Base-by-base conservation (phyloP, 23 red algal species). In the Chondrus crispus region DNA sequence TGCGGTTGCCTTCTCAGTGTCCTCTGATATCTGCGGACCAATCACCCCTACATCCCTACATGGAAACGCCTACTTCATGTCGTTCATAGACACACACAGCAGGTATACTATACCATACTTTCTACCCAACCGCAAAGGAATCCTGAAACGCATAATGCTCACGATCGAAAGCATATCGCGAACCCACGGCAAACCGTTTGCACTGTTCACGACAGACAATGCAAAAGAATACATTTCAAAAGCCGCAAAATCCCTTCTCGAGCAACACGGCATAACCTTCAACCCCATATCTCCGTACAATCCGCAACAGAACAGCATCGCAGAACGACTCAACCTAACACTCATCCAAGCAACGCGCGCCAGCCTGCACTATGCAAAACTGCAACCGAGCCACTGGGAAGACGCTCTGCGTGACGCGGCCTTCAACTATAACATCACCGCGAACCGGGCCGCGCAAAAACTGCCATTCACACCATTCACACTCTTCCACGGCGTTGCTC, bases 281-380 rank as follows among this genome's bases (percentile, higher is more conserved):
- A 11, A 5, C 19, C 0, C 63, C 3, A 45, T 4, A 5, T 30
- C 18, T 10, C 69, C 62, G 6, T 75, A 88, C 3, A 58, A 8
- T 57, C 66, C 84, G 20, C 84, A 88, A 33, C 10, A 88, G 46
- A 88, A 74, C 10, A 48, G 46, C 2, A 3, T 85, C 1, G 81
- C 52, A 7, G 81, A 85, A 43, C 50, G 81, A 66, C 22, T 88
- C 0, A 74, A 18, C 5, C 20, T 35, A 29, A 57, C 68, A 29
- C 5, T 88, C 30, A 3, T 52, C 5, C 8, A 14, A 18, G 24
- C 42, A 18, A 37, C 28, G 29, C 84, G 64, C 4, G 19, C 84
- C 19, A 1, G 2, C 16, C 66, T 88, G 5, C 7, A 13, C 7
- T 52, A 53, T 19, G 0, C 16, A 5, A 4, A 63, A 42, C 13